A percentile compares a stretch with the other conserved stretches of the same genome.
phyloP scores from a whole-genome alignment of 2,329 filamentous ascomycete species.

The Fusarium sp. region DNA sequence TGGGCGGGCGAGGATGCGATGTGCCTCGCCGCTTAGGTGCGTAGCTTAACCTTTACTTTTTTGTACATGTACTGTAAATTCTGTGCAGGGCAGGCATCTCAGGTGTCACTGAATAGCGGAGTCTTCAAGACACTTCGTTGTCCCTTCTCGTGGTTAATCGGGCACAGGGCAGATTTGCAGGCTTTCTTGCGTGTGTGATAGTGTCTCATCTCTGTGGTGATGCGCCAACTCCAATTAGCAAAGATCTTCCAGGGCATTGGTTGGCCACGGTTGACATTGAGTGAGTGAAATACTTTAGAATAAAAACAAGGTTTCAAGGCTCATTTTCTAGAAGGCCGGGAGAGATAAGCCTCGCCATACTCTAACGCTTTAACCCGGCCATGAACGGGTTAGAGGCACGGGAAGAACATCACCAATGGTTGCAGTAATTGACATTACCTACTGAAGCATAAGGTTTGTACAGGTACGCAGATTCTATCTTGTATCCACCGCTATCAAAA shows the following conservation, averaged over 20 bases:
- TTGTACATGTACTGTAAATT: conserved; percentile 7
- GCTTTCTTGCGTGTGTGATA: not conserved
- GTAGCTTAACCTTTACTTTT: not conserved
- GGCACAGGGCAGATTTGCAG: conserved; percentile 26
- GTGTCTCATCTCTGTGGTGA: conserved; percentile 18
- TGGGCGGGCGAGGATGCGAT: conserved; percentile 14
- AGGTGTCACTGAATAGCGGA: not conserved
- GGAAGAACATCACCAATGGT: conserved; percentile 9
- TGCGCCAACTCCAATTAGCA: conserved; percentile 8
- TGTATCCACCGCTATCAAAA: conserved; percentile 35
- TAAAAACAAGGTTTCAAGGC: not conserved
- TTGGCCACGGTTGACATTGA: conserved; percentile 10
- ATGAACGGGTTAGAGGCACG: not conserved
- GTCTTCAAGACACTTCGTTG: not conserved
- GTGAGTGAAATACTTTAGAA: no score
- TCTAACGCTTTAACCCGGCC: conserved; percentile 6
- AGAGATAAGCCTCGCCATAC: conserved; percentile 26
- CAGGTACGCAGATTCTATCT: conserved; percentile 4
- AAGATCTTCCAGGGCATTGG: conserved; percentile 11
- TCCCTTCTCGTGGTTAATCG: not conserved
- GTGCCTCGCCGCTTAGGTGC: conserved; percentile 22
- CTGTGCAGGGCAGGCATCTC: not conserved
- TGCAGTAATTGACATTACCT: not conserved
- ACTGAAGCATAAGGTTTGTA: not conserved
- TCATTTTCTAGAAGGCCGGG: conserved; percentile 22